These are phyloP conservation scores for Fusarium fujikuroi DNA, from an alignment of 2,329 filamentous ascomycete genomes.

Conservation along the genomic window DNA sequence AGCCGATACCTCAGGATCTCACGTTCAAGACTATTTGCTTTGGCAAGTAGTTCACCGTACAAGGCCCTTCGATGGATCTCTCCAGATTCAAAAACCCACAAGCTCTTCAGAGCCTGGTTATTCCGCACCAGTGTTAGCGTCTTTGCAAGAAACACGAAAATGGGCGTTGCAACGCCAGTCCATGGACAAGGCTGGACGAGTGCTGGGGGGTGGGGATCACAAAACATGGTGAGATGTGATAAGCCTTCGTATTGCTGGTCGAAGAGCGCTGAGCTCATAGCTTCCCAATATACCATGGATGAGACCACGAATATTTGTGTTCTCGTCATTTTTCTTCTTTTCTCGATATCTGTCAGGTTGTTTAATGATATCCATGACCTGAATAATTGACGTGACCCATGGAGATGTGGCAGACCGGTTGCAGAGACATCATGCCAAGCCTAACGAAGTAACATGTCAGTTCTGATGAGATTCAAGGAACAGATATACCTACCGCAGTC, in stretches of 20 bases:
- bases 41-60: background rate
- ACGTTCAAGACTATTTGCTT: slow-evolving; percentile 3
- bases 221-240: slow-evolving; percentile 19
- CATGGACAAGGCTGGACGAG: slow-evolving; percentile 16
- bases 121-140: slow-evolving; percentile 3
- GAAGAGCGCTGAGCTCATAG: slow-evolving; percentile 22
- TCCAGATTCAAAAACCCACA: slow-evolving; percentile 3
- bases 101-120: background rate
- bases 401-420: slow-evolving; percentile 12
- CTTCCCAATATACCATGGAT: slow-evolving; percentile 35
- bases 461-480: rapidly evolving
- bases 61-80: background rate
- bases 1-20: background rate
- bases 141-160: slow-evolving; percentile 21
- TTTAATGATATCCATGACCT: slow-evolving; percentile 16
- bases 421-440: slow-evolving; percentile 26
- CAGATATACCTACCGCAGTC: slow-evolving; percentile 10
- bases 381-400: slow-evolving; percentile 23
- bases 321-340: background rate
- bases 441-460: background rate
- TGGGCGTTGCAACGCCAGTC: slow-evolving; percentile 23
- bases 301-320: slow-evolving; percentile 20
- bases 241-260: slow-evolving; percentile 19
- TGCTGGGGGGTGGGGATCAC: background rate
- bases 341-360: background rate